A percentile compares a stretch with the other conserved stretches of the same genome.
phyloP scores from a whole-genome alignment of 257 asterid genomes.

The Nicotiana sylvestris region DNA sequence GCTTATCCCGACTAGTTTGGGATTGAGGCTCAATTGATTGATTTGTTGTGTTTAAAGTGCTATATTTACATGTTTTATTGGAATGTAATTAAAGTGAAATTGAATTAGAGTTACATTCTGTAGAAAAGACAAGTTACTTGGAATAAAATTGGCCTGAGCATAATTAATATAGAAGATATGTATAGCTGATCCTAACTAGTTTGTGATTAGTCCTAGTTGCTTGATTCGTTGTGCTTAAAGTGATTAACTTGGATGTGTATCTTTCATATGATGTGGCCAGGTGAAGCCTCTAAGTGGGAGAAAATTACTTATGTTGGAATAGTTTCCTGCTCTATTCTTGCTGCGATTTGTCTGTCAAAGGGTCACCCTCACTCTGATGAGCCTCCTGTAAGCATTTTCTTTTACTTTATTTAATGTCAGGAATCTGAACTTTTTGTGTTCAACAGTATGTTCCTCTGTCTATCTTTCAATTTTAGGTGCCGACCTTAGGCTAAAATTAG shows the following conservation, averaged over 20 bases:
- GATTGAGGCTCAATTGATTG: neutral
- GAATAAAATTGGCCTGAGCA: neutral
- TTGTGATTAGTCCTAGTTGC: neutral
- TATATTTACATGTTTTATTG: too few species aligned
- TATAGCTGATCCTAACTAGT: neutral
- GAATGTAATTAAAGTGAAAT: neutral
- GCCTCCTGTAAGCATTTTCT: slow-evolving; percentile 59
- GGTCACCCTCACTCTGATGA: slow-evolving; percentile 70
- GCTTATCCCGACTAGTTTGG: neutral
- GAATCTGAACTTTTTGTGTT: neutral
- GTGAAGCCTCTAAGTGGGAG: slow-evolving; percentile 91
- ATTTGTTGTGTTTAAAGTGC: neutral
- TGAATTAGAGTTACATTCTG: neutral
- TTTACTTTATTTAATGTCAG: neutral
- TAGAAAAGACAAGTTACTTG: neutral
- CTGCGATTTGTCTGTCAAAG: slow-evolving; percentile 52
- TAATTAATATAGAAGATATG: neutral
- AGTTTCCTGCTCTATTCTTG: slow-evolving; percentile 41
- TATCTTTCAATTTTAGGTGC: neutral
- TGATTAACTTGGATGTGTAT: neutral
- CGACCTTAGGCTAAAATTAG: neutral
- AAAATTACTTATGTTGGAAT: slow-evolving; percentile 61
- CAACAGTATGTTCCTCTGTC: neutral
- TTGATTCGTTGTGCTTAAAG: neutral
- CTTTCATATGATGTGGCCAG: slow-evolving; percentile 21